Evolutionary conservation across 345 rosid species (phyloP).

Genomic region (Camelina sativa): DNA sequence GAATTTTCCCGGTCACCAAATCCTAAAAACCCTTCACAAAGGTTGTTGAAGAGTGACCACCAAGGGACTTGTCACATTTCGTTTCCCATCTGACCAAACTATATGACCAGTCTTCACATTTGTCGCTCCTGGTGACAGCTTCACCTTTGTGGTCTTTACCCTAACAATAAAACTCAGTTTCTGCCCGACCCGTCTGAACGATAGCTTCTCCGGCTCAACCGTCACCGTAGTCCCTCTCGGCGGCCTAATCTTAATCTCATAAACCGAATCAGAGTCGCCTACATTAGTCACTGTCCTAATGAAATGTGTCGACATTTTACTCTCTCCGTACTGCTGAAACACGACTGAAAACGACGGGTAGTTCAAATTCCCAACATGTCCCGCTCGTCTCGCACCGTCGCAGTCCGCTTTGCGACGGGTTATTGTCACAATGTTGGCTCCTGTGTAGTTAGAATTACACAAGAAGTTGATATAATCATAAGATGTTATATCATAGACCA

Average conservation of each 20-base stretch:
- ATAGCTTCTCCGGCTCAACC: conserved; percentile 65
- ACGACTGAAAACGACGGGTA: conserved; percentile 73
- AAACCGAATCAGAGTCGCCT: conserved; percentile 60
- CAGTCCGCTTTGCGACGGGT: conserved; percentile 71
- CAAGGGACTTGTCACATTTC: conserved; percentile 75
- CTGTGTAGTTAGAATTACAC: conserved; percentile 79
- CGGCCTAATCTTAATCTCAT: conserved; percentile 54
- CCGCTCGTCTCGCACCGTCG: conserved; percentile 66
- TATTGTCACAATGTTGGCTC: conserved; percentile 61
- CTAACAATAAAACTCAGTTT: conserved; percentile 71
- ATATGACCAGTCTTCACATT: conserved; percentile 69
- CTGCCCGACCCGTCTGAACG: conserved; percentile 70
- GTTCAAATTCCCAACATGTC: conserved; percentile 75
- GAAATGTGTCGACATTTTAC: conserved; percentile 69
- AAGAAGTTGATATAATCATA: conserved; percentile 76
- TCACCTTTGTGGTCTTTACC: conserved; percentile 51
- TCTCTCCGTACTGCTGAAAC: conserved; percentile 72
- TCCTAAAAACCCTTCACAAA: conserved; percentile 49
- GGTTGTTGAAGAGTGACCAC: conserved; percentile 95
- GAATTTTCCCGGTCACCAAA: conserved; percentile 22
- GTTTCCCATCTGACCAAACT: conserved; percentile 87
- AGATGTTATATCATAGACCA: conserved; percentile 66
- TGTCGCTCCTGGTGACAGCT: conserved; percentile 62
- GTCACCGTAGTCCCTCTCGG: conserved; percentile 64
- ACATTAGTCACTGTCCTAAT: conserved; percentile 84